Percentiles rank a stretch among this genome's conserved stretches.
phyloP scores from a whole-genome alignment of 441 rosid species.

The Pelargonium cotyledonis region DNA sequence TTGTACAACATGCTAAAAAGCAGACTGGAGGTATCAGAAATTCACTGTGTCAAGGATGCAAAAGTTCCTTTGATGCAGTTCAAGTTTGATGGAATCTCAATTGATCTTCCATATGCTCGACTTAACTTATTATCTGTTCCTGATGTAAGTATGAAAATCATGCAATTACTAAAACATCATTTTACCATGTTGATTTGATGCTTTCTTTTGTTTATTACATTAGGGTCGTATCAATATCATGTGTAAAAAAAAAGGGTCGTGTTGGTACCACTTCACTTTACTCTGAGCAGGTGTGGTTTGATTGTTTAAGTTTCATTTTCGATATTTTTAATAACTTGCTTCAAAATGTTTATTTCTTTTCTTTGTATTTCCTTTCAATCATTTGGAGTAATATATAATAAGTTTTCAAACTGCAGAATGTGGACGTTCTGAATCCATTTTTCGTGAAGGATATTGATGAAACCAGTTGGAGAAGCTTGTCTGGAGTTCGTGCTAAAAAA shows the following conservation, averaged over 20 bases:
- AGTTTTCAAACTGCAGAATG: constrained; percentile 30
- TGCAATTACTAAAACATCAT: neutral
- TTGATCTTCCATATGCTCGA: constrained; percentile 53
- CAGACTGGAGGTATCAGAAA: constrained; percentile 39
- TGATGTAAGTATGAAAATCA: constrained; percentile 27
- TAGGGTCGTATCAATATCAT: neutral
- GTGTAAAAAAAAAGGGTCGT: neutral
- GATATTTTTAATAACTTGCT: no score
- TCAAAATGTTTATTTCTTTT: neutral
- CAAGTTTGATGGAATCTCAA: constrained; percentile 48
- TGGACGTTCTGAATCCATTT: constrained; percentile 42
- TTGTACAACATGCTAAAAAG: constrained; percentile 43
- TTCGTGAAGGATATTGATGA: constrained; percentile 42
- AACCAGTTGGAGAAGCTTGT: constrained; percentile 51
- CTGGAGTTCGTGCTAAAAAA: constrained; percentile 47
- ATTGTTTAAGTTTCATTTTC: no score
- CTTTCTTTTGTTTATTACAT: neutral
- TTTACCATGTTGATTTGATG: neutral
- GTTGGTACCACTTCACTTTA: neutral
- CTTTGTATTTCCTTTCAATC: neutral
- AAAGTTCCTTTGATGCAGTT: constrained; percentile 55
- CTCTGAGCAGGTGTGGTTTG: neutral
- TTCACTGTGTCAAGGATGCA: constrained; percentile 46
- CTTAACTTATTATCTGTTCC: constrained; percentile 38
- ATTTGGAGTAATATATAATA: neutral